Evolutionary conservation across 805 yeast species (phyloP).

Genomic region (Komagataella phaffii): DNA sequence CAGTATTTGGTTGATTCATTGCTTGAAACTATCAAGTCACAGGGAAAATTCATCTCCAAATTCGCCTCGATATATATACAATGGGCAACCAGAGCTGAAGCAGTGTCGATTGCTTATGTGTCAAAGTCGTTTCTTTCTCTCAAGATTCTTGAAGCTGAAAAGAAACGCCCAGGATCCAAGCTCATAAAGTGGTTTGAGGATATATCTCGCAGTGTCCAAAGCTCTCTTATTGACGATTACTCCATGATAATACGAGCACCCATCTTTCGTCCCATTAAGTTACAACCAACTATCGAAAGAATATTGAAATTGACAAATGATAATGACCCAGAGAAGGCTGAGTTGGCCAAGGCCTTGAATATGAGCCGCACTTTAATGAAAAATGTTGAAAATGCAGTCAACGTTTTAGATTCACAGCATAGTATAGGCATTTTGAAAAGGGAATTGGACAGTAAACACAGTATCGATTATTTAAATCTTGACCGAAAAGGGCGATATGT

Average conservation of each 20-base stretch:
- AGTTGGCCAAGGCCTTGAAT: not conserved
- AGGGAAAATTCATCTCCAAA: conserved; percentile 48
- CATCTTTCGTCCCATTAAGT: not conserved
- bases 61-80: conserved; percentile 48
- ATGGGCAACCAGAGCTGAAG: conserved; percentile 50
- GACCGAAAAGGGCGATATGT: conserved; percentile 50
- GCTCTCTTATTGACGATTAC: not conserved
- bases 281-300: not conserved
- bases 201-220: not conserved
- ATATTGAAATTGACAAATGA: not conserved
- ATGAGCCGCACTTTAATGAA: not conserved
- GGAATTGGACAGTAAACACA: not conserved
- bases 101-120: conserved; percentile 45
- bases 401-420: not conserved
- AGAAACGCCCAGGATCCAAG: not conserved
- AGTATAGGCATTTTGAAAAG: not conserved
- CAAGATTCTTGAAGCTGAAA: conserved; percentile 26
- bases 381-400: not conserved
- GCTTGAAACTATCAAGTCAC: conserved; percentile 37
- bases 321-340: not conserved
- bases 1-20: conserved; percentile 43
- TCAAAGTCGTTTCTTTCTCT: conserved; percentile 46
- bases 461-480: not conserved
- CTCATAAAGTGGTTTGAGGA: not conserved
- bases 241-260: not conserved